A percentile compares a stretch with the other conserved stretches of the same genome.
Evolutionary conservation across 2,329 filamentous ascomycete genomes (phyloP).

Genomic region (Kalmusia sp.): DNA sequence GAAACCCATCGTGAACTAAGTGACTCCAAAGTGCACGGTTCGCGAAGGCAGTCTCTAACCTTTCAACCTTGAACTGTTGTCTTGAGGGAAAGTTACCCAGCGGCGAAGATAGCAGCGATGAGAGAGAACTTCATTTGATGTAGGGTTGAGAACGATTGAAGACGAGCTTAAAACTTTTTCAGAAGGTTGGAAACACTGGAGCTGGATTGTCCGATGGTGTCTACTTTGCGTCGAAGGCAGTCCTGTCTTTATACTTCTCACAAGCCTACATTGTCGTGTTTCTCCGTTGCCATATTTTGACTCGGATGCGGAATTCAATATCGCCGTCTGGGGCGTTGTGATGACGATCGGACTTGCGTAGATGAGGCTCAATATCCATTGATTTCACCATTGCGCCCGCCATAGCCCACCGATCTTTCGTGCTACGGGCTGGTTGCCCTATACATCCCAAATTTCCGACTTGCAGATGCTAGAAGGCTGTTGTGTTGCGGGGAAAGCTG

Average conservation of each 20-base stretch:
- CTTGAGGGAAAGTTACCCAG: conserved; percentile 9
- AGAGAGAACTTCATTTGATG: conserved; percentile 16
- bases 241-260: not conserved
- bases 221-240: not conserved
- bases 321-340: not conserved
- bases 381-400: not conserved
- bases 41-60: too few relatives aligned
- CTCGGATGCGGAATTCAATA: not conserved
- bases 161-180: not conserved
- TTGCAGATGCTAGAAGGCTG: not conserved
- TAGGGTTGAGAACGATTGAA: not conserved
- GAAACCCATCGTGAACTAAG: too few relatives aligned
- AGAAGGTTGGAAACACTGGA: not conserved
- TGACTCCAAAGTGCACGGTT: too few relatives aligned
- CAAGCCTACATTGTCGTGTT: not conserved
- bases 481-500: not conserved
- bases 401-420: not conserved
- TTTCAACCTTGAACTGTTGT: too few relatives aligned
- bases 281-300: not conserved
- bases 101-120: conserved; percentile 11
- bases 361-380: conserved; percentile 5
- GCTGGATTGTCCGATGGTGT: not conserved
- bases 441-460: not conserved
- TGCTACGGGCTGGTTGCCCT: not conserved
- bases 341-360: not conserved